Conservation (phyloP, 805 yeast species). For the Teunomyces lycoperdinae region DNA sequence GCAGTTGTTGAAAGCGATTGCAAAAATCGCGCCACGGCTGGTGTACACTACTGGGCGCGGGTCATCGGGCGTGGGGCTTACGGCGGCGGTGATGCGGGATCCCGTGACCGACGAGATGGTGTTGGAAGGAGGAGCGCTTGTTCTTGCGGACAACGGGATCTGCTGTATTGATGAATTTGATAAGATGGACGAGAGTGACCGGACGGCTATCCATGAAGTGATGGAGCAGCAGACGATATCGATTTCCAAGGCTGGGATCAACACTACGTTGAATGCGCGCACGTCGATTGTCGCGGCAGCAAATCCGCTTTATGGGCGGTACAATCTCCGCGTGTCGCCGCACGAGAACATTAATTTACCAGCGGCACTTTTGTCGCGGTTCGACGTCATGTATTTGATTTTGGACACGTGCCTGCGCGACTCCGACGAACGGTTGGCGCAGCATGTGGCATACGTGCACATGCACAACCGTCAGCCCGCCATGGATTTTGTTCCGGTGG, state of each 20-base stretch:
- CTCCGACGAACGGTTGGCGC: slow-evolving; percentile 80
- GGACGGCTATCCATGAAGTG: slow-evolving; percentile 98
- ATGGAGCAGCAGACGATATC: slow-evolving; percentile 99
- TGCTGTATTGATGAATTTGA: slow-evolving; percentile 99
- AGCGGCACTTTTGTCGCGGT: slow-evolving; percentile 92
- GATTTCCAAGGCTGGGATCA: slow-evolving; percentile 95
- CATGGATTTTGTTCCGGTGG: slow-evolving; percentile 70
- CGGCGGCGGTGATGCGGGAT: slow-evolving; percentile 98
- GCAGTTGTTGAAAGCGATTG: slow-evolving; percentile 85
- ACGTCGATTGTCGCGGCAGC: slow-evolving; percentile 97
- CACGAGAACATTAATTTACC: slow-evolving; percentile 94
- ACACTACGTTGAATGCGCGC: slow-evolving; percentile 93
- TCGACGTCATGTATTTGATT: slow-evolving; percentile 83
- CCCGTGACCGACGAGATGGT: slow-evolving; percentile 99
- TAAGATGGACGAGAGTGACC: slow-evolving; percentile 95
- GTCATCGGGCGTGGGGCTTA: slow-evolving; percentile 96
- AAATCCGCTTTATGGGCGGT: slow-evolving; percentile 94
- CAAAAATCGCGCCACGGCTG: slow-evolving; percentile 92
- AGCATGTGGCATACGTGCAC: slow-evolving; percentile 93
- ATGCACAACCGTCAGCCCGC: slow-evolving; percentile 88
- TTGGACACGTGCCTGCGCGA: slow-evolving; percentile 82
- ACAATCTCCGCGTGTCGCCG: slow-evolving; percentile 86
- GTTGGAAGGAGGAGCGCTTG: slow-evolving; percentile 96
- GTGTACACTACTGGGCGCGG: slow-evolving; percentile 98
- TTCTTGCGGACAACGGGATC: slow-evolving; percentile 94